Conservation (phyloP, 2,329 filamentous ascomycete species). For the Didymellaceae sp. region DNA sequence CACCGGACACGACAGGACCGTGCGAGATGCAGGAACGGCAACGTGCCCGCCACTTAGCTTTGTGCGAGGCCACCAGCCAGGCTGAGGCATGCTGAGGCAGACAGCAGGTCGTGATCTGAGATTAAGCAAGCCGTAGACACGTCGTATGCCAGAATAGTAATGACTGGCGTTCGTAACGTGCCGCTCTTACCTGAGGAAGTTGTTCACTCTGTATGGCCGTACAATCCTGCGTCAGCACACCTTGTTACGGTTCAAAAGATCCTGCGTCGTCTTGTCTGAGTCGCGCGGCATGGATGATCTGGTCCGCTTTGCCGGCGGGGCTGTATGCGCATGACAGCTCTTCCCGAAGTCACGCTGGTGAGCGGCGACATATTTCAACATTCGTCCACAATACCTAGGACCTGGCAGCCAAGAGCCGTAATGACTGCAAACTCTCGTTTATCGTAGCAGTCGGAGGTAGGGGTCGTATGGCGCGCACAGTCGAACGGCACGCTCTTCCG, state of each 20-base stretch:
- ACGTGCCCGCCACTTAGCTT: conserved; percentile 5
- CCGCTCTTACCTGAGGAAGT: conserved; percentile 6
- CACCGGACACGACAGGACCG: conserved; percentile 3
- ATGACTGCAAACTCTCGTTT: too few relatives aligned
- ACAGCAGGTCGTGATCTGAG: background rate
- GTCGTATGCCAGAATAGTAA: background rate
- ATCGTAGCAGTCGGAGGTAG: too few relatives aligned
- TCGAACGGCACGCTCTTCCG: too few relatives aligned
- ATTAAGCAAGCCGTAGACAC: conserved; percentile 13
- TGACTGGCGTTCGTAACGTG: conserved; percentile 11
- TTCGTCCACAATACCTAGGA: too few relatives aligned
- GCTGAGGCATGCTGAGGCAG: background rate
- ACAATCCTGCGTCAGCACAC: conserved; percentile 1
- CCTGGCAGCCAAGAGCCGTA: too few relatives aligned
- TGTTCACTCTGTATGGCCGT: background rate
- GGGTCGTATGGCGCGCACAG: too few relatives aligned
- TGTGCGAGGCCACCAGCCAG: background rate
- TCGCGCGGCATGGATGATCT: conserved; percentile 4
- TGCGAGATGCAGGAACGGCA: conserved; percentile 13
- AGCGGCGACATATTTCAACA: too few relatives aligned
- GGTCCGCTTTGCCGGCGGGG: background rate
- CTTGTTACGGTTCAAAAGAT: conserved; percentile 6
- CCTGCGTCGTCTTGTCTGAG: conserved; percentile 1
- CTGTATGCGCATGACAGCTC: background rate
- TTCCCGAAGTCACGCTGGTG: too few relatives aligned